Base-by-base conservation (phyloP, 2,329 filamentous ascomycete species). In the Colletotrichum eremochloae region DNA sequence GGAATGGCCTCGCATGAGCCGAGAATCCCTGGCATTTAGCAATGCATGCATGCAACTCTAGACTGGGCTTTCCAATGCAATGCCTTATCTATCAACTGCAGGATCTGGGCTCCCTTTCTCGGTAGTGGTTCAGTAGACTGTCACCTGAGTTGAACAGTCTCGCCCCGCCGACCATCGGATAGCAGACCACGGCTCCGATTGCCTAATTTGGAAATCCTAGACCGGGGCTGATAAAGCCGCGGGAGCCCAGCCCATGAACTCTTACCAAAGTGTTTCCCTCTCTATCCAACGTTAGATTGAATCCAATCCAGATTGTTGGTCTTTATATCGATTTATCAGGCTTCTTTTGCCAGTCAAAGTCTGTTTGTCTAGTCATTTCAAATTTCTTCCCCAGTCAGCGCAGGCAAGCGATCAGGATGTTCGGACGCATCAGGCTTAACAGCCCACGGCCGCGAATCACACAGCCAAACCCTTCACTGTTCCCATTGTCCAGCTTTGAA, bases 171-270 rank as follows among this genome's bases (percentile, higher is more conserved):
- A 64, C 42, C 4, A 18, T 29, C 18, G 40, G 62, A 64, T 24
- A 20, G 11, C 9, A 44, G 24, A 18, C 2, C 6, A 64, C 62
- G 50, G 62, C 38, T 64, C 38, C 50, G 18, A 56, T 55, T 56
- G 18, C 62, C 38, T 31, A 36, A 46, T 44, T 15, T 12, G 62
- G 62, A 24, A 64, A 33, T 31, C 56, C 15, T 56, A 44, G 40
- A 14, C 57, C 40, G 57, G 3, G 7, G 3, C 9, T 9, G 4
- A 15, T 15, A 24, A 6, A 24, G 15, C 20, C 56, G 38, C 18
- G 38, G 38, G 24, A 11, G 11, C 14, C 12, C 18, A 24, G n/a
- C 36, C 56, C 12, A n/a, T 12, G 9, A 60, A 44, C 2, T 18
- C 40, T 14, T 9, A n/a, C 36, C 8, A 57, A 14, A n/a, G 31